These are phyloP conservation scores for Debaryomyces coudertii DNA, from an alignment of 1,139 yeast species.

Conservation along the genomic window DNA sequence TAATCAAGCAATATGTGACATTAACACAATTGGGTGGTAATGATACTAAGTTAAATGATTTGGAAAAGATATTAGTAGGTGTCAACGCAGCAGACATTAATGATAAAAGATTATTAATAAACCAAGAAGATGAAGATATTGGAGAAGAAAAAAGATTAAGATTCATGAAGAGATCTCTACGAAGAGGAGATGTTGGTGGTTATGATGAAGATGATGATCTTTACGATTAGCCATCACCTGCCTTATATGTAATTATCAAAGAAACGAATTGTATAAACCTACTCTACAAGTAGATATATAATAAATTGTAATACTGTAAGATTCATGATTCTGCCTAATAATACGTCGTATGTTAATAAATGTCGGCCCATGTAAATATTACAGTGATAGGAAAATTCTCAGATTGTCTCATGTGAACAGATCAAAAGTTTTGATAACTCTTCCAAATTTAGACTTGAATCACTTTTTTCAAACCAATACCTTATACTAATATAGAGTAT, in stretches of 20 bases:
- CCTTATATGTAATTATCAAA: constrained; percentile 1
- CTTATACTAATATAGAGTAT: not conserved
- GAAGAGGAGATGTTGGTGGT: constrained; percentile 29
- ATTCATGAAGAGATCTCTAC: constrained; percentile 58
- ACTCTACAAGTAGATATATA: not conserved
- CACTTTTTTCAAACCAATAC: not conserved
- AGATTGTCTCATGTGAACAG: constrained; percentile 6
- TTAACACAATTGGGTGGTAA: constrained; percentile 84
- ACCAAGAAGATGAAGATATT: constrained; percentile 55
- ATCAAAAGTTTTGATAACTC: constrained; percentile 4
- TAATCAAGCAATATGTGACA: constrained; percentile 77
- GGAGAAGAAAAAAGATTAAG: constrained; percentile 52
- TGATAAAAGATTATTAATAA: constrained; percentile 67
- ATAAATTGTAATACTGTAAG: too few relatives aligned
- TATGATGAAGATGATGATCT: constrained; percentile 44
- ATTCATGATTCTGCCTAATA: not conserved
- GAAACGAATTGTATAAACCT: not conserved
- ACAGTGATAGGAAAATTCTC: constrained; percentile 1
- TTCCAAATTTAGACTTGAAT: constrained; percentile 1
- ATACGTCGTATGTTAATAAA: not conserved
- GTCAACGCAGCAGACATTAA: constrained; percentile 63
- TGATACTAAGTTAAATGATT: constrained; percentile 64
- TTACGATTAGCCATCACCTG: constrained; percentile 36
- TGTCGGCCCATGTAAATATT: not conserved
- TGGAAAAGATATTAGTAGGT: constrained; percentile 70